A percentile compares a stretch with the other conserved stretches of the same genome.
phyloP scores from a whole-genome alignment of 2,329 filamentous ascomycete genomes.

The Fusarium sp. region DNA sequence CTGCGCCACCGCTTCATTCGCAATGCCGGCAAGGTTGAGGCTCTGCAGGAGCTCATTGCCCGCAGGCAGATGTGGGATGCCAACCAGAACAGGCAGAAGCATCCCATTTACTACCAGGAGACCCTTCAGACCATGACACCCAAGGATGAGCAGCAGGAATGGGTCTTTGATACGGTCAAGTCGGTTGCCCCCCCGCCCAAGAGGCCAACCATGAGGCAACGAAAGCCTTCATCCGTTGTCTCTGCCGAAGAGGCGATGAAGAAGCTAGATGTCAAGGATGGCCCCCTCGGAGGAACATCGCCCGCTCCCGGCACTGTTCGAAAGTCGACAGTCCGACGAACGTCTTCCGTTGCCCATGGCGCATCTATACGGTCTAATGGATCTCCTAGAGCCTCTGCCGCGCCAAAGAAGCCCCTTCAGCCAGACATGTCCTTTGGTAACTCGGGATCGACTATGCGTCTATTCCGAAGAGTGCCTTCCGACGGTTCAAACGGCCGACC shows the following conservation, averaged over 20 bases:
- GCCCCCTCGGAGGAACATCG: slow-evolving; percentile 65
- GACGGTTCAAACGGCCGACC: slow-evolving; percentile 62
- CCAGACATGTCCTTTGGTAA: slow-evolving; percentile 95
- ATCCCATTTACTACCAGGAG: slow-evolving; percentile 91
- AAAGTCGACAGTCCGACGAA: slow-evolving; percentile 64
- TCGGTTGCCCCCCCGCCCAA: slow-evolving; percentile 65
- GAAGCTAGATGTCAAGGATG: slow-evolving; percentile 68
- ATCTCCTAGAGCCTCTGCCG: slow-evolving; percentile 55
- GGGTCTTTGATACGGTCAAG: slow-evolving; percentile 96
- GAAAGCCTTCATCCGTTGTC: slow-evolving; percentile 66
- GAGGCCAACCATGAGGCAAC: slow-evolving; percentile 60
- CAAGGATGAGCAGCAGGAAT: slow-evolving; percentile 79
- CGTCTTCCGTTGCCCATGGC: slow-evolving; percentile 54
- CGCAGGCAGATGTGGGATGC: slow-evolving; percentile 85
- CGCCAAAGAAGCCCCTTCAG: slow-evolving; percentile 79
- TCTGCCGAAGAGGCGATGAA: slow-evolving; percentile 68
- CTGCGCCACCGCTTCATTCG: slow-evolving; percentile 89
- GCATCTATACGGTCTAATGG: slow-evolving; percentile 50
- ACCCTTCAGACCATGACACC: slow-evolving; percentile 78
- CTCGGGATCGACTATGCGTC: slow-evolving; percentile 86
- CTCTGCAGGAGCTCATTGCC: slow-evolving; percentile 85
- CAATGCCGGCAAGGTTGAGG: slow-evolving; percentile 86
- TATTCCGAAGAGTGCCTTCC: slow-evolving; percentile 86
- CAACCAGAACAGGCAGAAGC: slow-evolving; percentile 71
- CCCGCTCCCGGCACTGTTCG: slow-evolving; percentile 65